A percentile compares a stretch with the other conserved stretches of the same genome.
Evolutionary conservation across 257 asterid genomes (phyloP).

Genomic region (Solanum medicagineum): DNA sequence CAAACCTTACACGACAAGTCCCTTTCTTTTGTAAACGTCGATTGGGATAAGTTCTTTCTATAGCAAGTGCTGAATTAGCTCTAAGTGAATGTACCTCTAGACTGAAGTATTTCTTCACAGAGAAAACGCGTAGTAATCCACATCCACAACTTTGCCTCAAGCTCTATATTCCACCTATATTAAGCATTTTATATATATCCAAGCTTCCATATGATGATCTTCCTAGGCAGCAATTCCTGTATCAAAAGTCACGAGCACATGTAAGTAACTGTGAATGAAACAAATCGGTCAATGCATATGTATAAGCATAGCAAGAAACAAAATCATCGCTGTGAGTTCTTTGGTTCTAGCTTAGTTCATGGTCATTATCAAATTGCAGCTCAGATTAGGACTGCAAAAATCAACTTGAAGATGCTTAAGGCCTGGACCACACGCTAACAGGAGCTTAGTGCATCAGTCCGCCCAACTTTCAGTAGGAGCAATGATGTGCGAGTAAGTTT

Average conservation of each 20-base stretch:
- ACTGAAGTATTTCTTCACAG: slow-evolving; percentile 18
- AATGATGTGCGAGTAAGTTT: neutral
- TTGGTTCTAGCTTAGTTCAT: neutral
- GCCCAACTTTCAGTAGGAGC: neutral
- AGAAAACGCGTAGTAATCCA: slow-evolving; percentile 11
- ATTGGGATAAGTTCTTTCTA: slow-evolving; percentile 27
- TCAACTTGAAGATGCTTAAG: neutral
- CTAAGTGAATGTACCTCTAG: slow-evolving; percentile 21
- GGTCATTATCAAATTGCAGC: neutral
- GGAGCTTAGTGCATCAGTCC: neutral
- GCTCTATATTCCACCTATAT: slow-evolving; percentile 32
- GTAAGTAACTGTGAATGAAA: neutral
- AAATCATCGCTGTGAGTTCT: neutral
- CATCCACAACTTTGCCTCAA: slow-evolving; percentile 17
- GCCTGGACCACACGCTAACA: neutral
- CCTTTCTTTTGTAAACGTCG: slow-evolving; percentile 15
- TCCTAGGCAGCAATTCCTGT: slow-evolving; percentile 72
- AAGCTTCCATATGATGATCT: slow-evolving; percentile 8
- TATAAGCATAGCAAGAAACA: neutral
- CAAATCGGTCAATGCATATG: neutral
- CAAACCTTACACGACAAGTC: slow-evolving; percentile 31
- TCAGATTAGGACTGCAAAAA: neutral
- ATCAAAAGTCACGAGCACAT: neutral
- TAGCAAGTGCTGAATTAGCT: slow-evolving; percentile 23
- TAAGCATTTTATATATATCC: slow-evolving; percentile 11